Base-by-base conservation (phyloP, 2,329 filamentous ascomycete genomes). In the Fusarium subtropicale region DNA sequence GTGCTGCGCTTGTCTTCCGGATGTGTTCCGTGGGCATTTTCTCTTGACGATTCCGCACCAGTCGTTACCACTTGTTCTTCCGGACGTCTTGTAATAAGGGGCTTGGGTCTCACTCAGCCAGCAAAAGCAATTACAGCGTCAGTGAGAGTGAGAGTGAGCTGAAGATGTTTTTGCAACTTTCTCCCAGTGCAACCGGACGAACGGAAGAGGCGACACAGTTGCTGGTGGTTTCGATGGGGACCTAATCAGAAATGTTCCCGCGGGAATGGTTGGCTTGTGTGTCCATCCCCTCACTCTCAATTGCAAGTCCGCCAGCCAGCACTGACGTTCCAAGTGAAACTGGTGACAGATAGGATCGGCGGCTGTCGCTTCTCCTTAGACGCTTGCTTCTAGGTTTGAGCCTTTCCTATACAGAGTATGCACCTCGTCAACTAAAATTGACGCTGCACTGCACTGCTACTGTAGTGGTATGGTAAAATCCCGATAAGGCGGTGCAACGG, bases 321-420 rank as follows among this genome's bases (percentile, higher is more conserved):
- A 47, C 50, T 57, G 57, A 56, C 34, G 12, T 36, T 51, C 5
- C 24, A 24, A n/a, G 36, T 65, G 30, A 65, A 54, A 60, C 47
- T 41, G 36, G 41, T 47, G 31, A 53, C 36, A 47, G 46, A 54
- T 18, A 51, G 20, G 61, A 66, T 65, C 62, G 36, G 41, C 62
- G 36, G 56, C 54, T 54, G 44, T 51, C 20, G 56, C 36, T 31
- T 47, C n/a, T 53, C 58, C 22, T 42, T 31, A 24, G 18, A 42
- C 33, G 15, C 42, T 48, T 58, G 24, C 22, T 26, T 26, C 39
- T 36, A 65, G 16, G 48, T 30, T 65, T 38, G 53, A 13, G 60
- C 22, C 54, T 65, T 65, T 34, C 9, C 42, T 36, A 8, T 58
- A 59, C 45, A 38, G 31, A 58, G 60, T 64, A 64, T 64, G 60